Conservation (phyloP, 495 filamentous ascomycete genomes). For the Penicillium subrubescens region DNA sequence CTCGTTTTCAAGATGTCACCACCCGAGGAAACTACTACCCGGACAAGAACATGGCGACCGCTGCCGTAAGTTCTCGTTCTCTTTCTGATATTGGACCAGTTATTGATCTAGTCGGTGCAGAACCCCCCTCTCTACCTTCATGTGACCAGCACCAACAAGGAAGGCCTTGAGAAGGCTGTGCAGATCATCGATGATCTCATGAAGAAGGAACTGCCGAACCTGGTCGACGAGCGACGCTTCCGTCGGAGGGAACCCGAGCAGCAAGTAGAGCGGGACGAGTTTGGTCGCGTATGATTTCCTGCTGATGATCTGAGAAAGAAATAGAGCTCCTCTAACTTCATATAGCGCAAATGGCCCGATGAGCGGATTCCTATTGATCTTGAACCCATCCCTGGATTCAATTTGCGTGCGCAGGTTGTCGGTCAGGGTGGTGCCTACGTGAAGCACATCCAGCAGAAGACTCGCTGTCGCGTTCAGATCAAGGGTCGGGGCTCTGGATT, state of each 20-base stretch:
- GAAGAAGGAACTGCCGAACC: slow-evolving; percentile 92
- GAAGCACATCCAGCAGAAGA: slow-evolving; percentile 96
- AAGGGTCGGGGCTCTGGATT: slow-evolving; percentile 97
- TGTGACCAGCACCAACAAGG: slow-evolving; percentile 89
- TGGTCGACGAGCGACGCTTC: slow-evolving; percentile 94
- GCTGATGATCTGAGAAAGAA: not conserved
- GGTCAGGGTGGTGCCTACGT: slow-evolving; percentile 92
- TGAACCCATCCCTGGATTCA: slow-evolving; percentile 93
- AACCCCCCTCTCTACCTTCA: slow-evolving; percentile 94
- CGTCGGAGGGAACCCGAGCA: slow-evolving; percentile 82
- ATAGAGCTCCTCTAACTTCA: slow-evolving; percentile 22
- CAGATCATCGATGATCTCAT: slow-evolving; percentile 88
- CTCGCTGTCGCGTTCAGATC: slow-evolving; percentile 92
- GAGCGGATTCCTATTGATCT: slow-evolving; percentile 89
- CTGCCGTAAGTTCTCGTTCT: slow-evolving; percentile 64
- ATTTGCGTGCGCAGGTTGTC: slow-evolving; percentile 91
- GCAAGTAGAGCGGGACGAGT: slow-evolving; percentile 90
- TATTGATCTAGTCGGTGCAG: slow-evolving; percentile 43
- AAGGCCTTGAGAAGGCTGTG: slow-evolving; percentile 86
- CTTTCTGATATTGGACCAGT: not conserved
- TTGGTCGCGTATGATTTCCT: slow-evolving; percentile 67
- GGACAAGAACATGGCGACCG: slow-evolving; percentile 95
- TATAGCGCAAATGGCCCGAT: slow-evolving; percentile 97
- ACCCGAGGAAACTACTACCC: slow-evolving; percentile 95
- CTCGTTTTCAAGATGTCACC: slow-evolving; percentile 89